Evolutionary conservation across 495 filamentous ascomycete genomes (phyloP).

Genomic region (Hyaloscypha finlandica): DNA sequence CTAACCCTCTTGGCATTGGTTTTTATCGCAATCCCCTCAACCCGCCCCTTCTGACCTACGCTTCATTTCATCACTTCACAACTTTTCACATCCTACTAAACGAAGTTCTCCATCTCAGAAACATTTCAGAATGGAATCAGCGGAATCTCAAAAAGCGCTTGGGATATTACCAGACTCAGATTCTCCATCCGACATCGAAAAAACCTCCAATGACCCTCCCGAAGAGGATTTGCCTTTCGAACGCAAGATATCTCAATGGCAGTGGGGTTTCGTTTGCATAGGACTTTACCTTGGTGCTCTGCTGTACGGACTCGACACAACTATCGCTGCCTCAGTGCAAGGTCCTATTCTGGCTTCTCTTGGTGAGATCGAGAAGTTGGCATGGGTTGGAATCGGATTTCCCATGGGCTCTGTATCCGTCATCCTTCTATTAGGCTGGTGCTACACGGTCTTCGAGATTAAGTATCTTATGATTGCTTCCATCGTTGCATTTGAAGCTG

Average conservation of each 20-base stretch:
- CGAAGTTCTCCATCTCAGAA: neutral
- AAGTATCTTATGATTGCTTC: conserved; percentile 52
- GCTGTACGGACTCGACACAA: conserved; percentile 50
- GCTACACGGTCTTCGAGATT: conserved; percentile 49
- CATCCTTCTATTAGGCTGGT: conserved; percentile 39
- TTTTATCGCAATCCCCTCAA: no score
- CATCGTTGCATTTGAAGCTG: conserved; percentile 51
- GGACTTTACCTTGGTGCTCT: neutral
- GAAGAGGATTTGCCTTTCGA: neutral
- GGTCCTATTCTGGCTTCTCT: conserved; percentile 49
- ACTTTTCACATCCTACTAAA: neutral
- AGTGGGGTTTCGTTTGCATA: neutral
- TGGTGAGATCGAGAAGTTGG: conserved; percentile 50
- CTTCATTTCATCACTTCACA: neutral
- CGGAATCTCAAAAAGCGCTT: neutral
- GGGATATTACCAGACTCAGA: neutral
- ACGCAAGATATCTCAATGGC: neutral
- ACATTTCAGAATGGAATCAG: neutral
- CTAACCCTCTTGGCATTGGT: no score
- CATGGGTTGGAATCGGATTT: conserved; percentile 60
- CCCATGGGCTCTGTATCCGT: conserved; percentile 47
- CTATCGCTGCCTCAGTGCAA: conserved; percentile 61
- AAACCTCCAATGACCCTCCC: neutral
- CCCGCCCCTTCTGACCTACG: neutral
- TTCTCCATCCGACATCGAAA: neutral